Percentiles rank a stretch among this genome's conserved stretches.
Evolutionary conservation across 345 rosid genomes (phyloP).

Genomic region (Citrus mangshanensis): DNA sequence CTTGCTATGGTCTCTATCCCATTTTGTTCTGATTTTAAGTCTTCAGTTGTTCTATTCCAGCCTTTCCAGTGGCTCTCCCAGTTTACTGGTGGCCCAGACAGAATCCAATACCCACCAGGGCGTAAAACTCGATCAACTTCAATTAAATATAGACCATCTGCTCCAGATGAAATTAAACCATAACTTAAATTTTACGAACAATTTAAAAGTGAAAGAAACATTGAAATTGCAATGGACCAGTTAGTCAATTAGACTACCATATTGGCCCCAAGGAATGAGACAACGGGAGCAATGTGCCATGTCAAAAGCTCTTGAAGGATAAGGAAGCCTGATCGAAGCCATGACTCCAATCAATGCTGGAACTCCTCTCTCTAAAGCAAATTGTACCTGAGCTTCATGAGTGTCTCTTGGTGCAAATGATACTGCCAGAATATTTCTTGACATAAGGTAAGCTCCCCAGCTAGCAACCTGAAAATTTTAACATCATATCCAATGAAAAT

Average conservation of each 20-base stretch:
- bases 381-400: conserved; percentile 93
- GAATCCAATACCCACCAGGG: conserved; percentile 92
- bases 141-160: conserved; percentile 77
- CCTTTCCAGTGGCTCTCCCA: conserved; percentile 84
- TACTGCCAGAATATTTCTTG: conserved; percentile 64
- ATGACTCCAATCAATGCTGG: conserved; percentile 86
- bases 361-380: conserved; percentile 90
- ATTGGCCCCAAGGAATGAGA: conserved; percentile 85
- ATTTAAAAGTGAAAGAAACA: background rate
- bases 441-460: conserved; percentile 85
- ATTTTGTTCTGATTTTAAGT: conserved; percentile 57
- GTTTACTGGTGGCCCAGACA: conserved; percentile 92
- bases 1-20: conserved; percentile 56
- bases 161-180: background rate
- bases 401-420: conserved; percentile 97
- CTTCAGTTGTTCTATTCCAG: conserved; percentile 65
- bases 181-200: background rate
- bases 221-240: background rate
- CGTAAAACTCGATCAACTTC: conserved; percentile 85
- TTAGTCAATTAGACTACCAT: conserved; percentile 32
- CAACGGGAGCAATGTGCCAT: conserved; percentile 99
- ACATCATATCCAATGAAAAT: background rate
- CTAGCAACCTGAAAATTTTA: conserved; percentile 76
- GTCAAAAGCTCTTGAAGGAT: conserved; percentile 89
- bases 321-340: conserved; percentile 85